Evolutionary conservation across 176 grass and related monocot genomes (phyloP), one percentile per base, ranked within the genome.

Genomic region (Panicum miliaceum): DNA sequence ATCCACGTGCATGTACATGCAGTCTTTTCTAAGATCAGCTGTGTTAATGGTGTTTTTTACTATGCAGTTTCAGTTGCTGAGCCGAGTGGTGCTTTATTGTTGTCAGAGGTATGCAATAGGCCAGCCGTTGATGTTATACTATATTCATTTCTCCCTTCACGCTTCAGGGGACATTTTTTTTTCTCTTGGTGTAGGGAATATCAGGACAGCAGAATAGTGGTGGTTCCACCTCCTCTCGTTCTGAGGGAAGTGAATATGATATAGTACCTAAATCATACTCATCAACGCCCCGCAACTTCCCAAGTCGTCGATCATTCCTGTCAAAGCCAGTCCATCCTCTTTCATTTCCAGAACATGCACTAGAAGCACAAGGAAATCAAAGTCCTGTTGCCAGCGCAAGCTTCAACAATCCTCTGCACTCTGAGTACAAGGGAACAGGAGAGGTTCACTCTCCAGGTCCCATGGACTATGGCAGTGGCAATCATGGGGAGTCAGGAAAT

Each of bases 181-280:
- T 36, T 15, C 59, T 82, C 67, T 71, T 86, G 79, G 4, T 83
- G 52, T 65, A 94, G 94, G 91, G 84, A 54, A 85, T 88, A 73
- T 71, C 88, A 50, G 88, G 81, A 37, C 74, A 88, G 29, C 80
- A 85, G 68, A 91, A 89, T 57, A 88, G 82, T 88, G 87, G 81
- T 73, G 85, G 86, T 76, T 97, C 91, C 79, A 86, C 76, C 57
- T 92, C 89, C 26, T 97, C 91, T 18, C 76, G 16, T 15, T 97
- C 94, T 50, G 87, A 94, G 86, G 83, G 87, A 12, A 94, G 94
- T 67, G 89, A 94, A 82, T 94, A 90, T 40, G 91, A 97, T n/a
- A 78, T 82, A 75, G 72, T 82, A 41, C 88, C 82, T 75, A 94
- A 86, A 84, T 80, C 69, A 71, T 86, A 82, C 62, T 77, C 79